Conservation (phyloP, 345 rosid genomes). For the Clarkia xantiana region DNA sequence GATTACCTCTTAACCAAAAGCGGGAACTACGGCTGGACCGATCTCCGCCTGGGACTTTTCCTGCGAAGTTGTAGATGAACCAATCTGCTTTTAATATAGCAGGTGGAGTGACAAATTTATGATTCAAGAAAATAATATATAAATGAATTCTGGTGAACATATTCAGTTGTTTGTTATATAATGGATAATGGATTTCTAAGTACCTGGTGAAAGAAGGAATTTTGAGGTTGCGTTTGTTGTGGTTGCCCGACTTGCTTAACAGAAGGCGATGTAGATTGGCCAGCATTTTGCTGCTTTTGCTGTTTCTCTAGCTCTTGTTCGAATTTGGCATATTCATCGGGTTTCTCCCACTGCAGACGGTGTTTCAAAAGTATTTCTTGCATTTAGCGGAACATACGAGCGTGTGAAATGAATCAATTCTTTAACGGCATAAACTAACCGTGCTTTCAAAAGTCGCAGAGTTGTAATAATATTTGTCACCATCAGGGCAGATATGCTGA, state of each 20-base stretch:
- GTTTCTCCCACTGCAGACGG: slow-evolving; percentile 73
- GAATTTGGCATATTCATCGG: slow-evolving; percentile 47
- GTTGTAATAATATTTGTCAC: slow-evolving; percentile 67
- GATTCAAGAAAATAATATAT: too few species aligned
- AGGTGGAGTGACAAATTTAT: not conserved
- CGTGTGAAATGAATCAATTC: not conserved
- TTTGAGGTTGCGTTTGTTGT: slow-evolving; percentile 24
- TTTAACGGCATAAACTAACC: slow-evolving; percentile 24
- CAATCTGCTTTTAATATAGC: not conserved
- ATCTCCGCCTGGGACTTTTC: slow-evolving; percentile 31
- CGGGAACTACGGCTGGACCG: slow-evolving; percentile 23
- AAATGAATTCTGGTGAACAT: too few species aligned
- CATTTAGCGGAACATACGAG: not conserved
- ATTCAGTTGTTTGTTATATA: too few species aligned
- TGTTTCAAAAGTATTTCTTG: slow-evolving; percentile 4
- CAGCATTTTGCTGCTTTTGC: slow-evolving; percentile 20
- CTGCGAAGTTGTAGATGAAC: slow-evolving; percentile 21
- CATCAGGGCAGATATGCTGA: slow-evolving; percentile 78
- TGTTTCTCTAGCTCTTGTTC: slow-evolving; percentile 41
- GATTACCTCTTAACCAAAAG: slow-evolving; percentile 21
- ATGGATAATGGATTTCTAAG: slow-evolving; percentile 4
- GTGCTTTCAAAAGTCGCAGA: slow-evolving; percentile 63
- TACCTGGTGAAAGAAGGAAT: slow-evolving; percentile 14
- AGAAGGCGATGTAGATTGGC: slow-evolving; percentile 12
- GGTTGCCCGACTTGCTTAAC: slow-evolving; percentile 20